phyloP scores from a whole-genome alignment of 1,284 basidiomycete species.

The Austroboletus novae-zelandiae region DNA sequence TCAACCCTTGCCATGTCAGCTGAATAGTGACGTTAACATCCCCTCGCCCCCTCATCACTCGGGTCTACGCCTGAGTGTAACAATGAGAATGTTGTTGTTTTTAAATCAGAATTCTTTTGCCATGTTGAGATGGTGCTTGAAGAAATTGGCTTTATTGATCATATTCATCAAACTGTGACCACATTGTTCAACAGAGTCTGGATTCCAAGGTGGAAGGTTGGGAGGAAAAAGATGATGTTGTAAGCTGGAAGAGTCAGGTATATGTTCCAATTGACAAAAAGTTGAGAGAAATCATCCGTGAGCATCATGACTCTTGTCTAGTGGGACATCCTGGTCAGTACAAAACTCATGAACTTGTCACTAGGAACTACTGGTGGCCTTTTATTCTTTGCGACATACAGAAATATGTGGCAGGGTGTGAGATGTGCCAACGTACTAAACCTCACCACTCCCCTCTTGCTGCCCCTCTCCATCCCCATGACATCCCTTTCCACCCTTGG shows the following conservation, averaged over 20 bases:
- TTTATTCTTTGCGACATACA: too few species aligned
- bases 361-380: slow-evolving; percentile 44
- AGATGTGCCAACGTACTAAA: too few species aligned
- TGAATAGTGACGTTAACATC: too few species aligned
- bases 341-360: slow-evolving; percentile 33
- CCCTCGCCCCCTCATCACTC: too few species aligned
- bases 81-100: neutral
- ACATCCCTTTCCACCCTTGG: neutral
- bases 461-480: too few species aligned
- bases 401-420: too few species aligned
- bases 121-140: neutral
- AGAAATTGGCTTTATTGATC: neutral
- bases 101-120: too few species aligned
- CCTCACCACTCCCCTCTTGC: too few species aligned
- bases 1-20: too few species aligned
- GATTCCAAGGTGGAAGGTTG: slow-evolving; percentile 9
- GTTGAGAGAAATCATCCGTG: slow-evolving; percentile 24
- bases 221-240: slow-evolving; percentile 7
- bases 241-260: slow-evolving; percentile 10
- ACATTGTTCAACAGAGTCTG: neutral
- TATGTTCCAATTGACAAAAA: slow-evolving; percentile 23
- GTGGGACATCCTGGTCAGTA: too few species aligned
- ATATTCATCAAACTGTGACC: neutral
- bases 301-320: slow-evolving; percentile 38
- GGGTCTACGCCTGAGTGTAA: too few species aligned